Evolutionary conservation across 371 early-diverging fungal genomes (phyloP).

Genomic region (Mucor mucedo): DNA sequence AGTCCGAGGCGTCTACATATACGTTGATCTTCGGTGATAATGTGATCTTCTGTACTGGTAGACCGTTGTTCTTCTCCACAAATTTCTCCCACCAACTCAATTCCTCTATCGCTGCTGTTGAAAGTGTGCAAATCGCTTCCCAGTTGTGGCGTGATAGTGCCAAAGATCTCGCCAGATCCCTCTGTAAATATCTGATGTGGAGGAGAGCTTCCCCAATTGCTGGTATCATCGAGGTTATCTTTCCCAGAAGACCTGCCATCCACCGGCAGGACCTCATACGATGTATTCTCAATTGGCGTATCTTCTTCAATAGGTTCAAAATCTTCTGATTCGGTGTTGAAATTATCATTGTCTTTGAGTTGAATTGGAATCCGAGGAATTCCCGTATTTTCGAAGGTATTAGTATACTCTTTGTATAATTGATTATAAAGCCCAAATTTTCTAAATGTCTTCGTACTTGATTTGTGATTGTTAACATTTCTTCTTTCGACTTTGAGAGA

Average conservation of each 20-base stretch:
- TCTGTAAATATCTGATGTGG: slow-evolving; percentile 2
- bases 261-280: slow-evolving; percentile 5
- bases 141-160: neutral
- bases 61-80: slow-evolving; percentile 13
- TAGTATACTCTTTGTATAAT: slow-evolving; percentile 13
- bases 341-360: slow-evolving; percentile 18
- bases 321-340: slow-evolving; percentile 8
- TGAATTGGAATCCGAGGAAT: slow-evolving; percentile 22
- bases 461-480: too few species aligned
- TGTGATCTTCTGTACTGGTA: neutral
- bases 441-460: too few species aligned
- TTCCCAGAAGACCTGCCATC: slow-evolving; percentile 19
- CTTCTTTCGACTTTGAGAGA: neutral
- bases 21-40: neutral
- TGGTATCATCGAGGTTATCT: slow-evolving; percentile 18
- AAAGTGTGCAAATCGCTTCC: neutral
- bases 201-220: slow-evolving; percentile 17
- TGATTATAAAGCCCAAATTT: slow-evolving; percentile 13
- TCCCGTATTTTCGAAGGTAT: slow-evolving; percentile 2
- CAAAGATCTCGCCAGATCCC: slow-evolving; percentile 2
- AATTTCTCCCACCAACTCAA: slow-evolving; percentile 12
- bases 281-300: neutral
- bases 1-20: slow-evolving; percentile 14
- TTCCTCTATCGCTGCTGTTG: neutral
- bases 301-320: slow-evolving; percentile 1